Evolutionary conservation across 768 basidiomycete species (phyloP), one percentile per base, ranked within the genome.

Genomic region (Kwoniella dendrophila): DNA sequence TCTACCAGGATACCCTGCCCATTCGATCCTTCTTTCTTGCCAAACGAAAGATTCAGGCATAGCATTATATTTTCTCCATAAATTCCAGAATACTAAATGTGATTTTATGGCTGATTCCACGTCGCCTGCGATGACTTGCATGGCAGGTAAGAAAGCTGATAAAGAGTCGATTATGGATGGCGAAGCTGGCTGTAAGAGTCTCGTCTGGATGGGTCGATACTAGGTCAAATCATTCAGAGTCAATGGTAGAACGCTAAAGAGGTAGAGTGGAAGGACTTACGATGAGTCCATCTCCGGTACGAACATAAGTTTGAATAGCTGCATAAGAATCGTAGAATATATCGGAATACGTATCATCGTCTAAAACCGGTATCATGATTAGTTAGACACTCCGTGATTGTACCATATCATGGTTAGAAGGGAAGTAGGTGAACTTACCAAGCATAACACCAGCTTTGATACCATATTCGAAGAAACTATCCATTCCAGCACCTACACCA

Each of bases 91-190:
- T 49, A 87, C 84, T 71, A 95, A 79, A 80, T 98, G 95, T n/a
- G 89, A 84, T 71, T 90, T 90, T 69, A 96, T 90, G 18, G 94
- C 95, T 76, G 85, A 92, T 75, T 90, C 87, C 34, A 96, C 75
- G 80, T 96, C 90, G 18, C 81, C 81, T 7, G 78, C 72, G 1
- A 81, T 71, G 3, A 78, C 80, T 79, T 96, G 95, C 16, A 97
- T 82, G 22, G 94, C 96, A n/a, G 95, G 92, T 87, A 94, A 92
- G 78, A 98, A 99, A 1, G 96, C 93, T 1, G 92, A 91, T 16
- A 99, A 81, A 1, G 92, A 96, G 76, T 99, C 96, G n/a, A 95
- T 82, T n/a, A 87, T 88, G 45, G 83, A 80, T 72, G 87, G 90
- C 6, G 38, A 44, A 4, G 87, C 83, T 4, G 86, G 81, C 62